Conservation (phyloP, 371 early-diverging fungal species). For the Mortierella sp. region DNA sequence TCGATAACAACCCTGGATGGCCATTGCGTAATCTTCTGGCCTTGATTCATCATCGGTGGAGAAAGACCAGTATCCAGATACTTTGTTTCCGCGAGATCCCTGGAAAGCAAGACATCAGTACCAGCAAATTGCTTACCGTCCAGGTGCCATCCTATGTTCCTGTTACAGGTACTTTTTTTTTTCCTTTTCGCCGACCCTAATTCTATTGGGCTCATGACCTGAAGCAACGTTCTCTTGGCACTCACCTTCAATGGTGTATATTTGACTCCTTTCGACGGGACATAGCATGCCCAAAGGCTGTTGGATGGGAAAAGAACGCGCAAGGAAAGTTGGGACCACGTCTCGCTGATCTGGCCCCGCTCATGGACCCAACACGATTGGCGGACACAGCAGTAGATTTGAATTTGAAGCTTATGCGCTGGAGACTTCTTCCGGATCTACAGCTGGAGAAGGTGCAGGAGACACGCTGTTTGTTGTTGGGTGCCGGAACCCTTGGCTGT, state of each 20-base stretch:
- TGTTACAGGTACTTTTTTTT: slow-evolving; percentile 17
- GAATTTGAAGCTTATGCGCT: slow-evolving; percentile 95
- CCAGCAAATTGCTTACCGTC: slow-evolving; percentile 40
- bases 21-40: slow-evolving; percentile 87
- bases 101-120: slow-evolving; percentile 45
- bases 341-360: slow-evolving; percentile 81
- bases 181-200: background rate
- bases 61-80: slow-evolving; percentile 60
- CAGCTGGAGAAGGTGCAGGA: slow-evolving; percentile 82
- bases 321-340: slow-evolving; percentile 85
- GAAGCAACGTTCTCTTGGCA: too few relatives aligned
- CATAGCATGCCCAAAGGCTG: slow-evolving; percentile 64
- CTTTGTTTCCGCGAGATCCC: slow-evolving; percentile 79
- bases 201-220: background rate
- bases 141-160: slow-evolving; percentile 20
- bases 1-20: slow-evolving; percentile 83
- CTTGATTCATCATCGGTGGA: slow-evolving; percentile 64
- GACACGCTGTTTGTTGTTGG: slow-evolving; percentile 86
- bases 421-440: slow-evolving; percentile 89
- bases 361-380: slow-evolving; percentile 64
- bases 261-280: too few relatives aligned
- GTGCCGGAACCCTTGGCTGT: slow-evolving; percentile 96
- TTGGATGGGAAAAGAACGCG: slow-evolving; percentile 93
- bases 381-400: slow-evolving; percentile 91
- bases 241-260: too few relatives aligned